Conservation (phyloP, 345 rosid genomes). For the Eucalyptus curtisii region DNA sequence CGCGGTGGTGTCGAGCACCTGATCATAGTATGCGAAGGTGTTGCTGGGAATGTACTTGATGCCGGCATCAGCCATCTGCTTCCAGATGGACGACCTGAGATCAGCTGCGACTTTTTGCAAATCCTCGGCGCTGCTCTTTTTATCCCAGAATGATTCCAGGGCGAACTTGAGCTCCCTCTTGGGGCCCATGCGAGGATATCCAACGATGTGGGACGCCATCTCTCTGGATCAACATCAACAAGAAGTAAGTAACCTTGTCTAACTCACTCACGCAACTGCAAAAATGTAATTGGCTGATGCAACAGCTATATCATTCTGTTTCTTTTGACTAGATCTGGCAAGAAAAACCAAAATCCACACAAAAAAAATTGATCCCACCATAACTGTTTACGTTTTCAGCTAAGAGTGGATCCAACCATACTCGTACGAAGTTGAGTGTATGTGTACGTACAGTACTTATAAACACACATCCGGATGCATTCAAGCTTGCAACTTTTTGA, state of each 20-base stretch:
- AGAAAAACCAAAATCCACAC: not conserved
- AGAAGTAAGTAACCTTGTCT: not conserved
- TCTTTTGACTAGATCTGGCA: not conserved
- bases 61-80: slow-evolving; percentile 79
- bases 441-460: not conserved
- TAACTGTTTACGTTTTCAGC: not conserved
- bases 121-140: slow-evolving; percentile 82
- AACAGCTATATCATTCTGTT: not conserved
- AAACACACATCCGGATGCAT: not conserved
- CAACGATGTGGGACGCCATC: slow-evolving; percentile 98
- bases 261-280: not conserved
- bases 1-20: slow-evolving; percentile 83
- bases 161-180: slow-evolving; percentile 98
- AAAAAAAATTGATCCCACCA: not conserved
- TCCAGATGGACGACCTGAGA: slow-evolving; percentile 88
- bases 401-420: not conserved
- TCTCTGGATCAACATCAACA: slow-evolving; percentile 3
- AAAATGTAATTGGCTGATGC: not conserved
- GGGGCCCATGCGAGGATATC: slow-evolving; percentile 99
- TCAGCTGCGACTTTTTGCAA: slow-evolving; percentile 80
- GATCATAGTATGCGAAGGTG: slow-evolving; percentile 89
- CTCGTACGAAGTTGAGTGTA: not conserved
- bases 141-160: slow-evolving; percentile 97
- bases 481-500: not conserved
- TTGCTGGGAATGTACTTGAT: slow-evolving; percentile 96